Evolutionary conservation across 2,329 filamentous ascomycete species (phyloP).

Genomic region (Exserohilum rostratum): DNA sequence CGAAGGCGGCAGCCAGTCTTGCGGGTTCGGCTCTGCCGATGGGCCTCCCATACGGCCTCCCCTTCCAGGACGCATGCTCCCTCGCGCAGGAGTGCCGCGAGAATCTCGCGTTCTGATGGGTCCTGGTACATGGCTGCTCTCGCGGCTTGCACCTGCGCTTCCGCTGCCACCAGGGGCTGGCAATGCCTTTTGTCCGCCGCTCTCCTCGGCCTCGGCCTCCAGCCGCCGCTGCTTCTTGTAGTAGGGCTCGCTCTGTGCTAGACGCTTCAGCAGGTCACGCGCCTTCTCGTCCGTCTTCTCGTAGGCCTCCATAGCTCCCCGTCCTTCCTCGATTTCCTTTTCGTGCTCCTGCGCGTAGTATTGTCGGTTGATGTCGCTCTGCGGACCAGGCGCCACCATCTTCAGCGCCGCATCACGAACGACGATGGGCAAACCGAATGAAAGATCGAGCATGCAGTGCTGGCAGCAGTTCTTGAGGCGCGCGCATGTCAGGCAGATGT

Average conservation of each 20-base stretch:
- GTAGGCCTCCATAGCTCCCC: slow-evolving; percentile 81
- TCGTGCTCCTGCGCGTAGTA: slow-evolving; percentile 99
- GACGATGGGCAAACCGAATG: slow-evolving; percentile 92
- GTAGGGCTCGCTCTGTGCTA: slow-evolving; percentile 94
- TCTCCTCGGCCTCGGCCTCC: slow-evolving; percentile 60
- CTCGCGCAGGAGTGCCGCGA: slow-evolving; percentile 45
- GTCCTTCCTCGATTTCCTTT: slow-evolving; percentile 89
- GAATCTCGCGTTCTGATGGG: slow-evolving; percentile 78
- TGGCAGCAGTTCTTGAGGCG: slow-evolving; percentile 99
- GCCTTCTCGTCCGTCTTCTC: slow-evolving; percentile 98
- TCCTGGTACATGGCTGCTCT: slow-evolving; percentile 59
- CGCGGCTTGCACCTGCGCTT: slow-evolving; percentile 37
- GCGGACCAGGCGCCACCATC: slow-evolving; percentile 93
- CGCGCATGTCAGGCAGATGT: slow-evolving; percentile 95
- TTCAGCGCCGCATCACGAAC: slow-evolving; percentile 95
- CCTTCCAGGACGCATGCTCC: slow-evolving; percentile 48
- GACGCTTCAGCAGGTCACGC: slow-evolving; percentile 78
- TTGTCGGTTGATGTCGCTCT: slow-evolving; percentile 91
- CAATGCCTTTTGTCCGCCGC: slow-evolving; percentile 51
- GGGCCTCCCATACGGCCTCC: slow-evolving; percentile 60
- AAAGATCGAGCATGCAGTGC: slow-evolving; percentile 97
- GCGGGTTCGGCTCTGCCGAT: slow-evolving; percentile 77
- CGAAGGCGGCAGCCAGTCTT: slow-evolving; percentile 83
- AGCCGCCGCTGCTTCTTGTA: slow-evolving; percentile 85
- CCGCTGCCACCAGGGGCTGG: slow-evolving; percentile 47